phyloP scores from a whole-genome alignment of 208 protist genomes.

The Leishmania tropica region DNA sequence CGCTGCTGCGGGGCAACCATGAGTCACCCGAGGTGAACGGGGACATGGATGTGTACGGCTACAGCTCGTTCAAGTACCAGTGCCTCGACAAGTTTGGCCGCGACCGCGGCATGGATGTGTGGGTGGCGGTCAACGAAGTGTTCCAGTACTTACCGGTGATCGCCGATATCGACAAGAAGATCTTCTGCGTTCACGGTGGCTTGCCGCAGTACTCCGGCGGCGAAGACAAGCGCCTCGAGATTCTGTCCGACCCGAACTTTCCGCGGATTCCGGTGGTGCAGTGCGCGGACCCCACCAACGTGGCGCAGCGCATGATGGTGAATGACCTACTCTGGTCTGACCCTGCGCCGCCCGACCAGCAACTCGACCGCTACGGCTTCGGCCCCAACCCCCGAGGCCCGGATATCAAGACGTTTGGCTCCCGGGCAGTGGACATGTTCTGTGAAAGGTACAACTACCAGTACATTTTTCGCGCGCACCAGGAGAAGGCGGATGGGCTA shows the following conservation, averaged over 20 bases:
- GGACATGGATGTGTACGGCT: slow-evolving; percentile 92
- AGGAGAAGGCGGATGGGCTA: slow-evolving; percentile 91
- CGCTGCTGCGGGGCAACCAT: slow-evolving; percentile 93
- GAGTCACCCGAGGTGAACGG: slow-evolving; percentile 93
- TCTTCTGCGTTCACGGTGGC: slow-evolving; percentile 95
- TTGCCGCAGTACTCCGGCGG: slow-evolving; percentile 92
- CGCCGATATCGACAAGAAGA: slow-evolving; percentile 93
- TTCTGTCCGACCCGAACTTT: slow-evolving; percentile 83
- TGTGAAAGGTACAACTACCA: slow-evolving; percentile 92
- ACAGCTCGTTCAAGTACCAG: slow-evolving; percentile 93
- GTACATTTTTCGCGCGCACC: slow-evolving; percentile 94
- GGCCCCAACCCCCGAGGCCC: slow-evolving; percentile 88
- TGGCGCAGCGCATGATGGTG: slow-evolving; percentile 89
- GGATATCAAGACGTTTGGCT: slow-evolving; percentile 91
- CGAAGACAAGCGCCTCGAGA: slow-evolving; percentile 87
- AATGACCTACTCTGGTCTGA: slow-evolving; percentile 93
- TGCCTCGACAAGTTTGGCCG: slow-evolving; percentile 91
- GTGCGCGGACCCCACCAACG: slow-evolving; percentile 83
- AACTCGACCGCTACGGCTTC: slow-evolving; percentile 89
- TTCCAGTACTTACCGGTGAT: slow-evolving; percentile 94
- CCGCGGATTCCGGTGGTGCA: slow-evolving; percentile 87
- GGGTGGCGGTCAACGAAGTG: slow-evolving; percentile 90
- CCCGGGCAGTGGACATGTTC: slow-evolving; percentile 92
- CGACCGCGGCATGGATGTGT: slow-evolving; percentile 86
- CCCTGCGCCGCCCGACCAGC: slow-evolving; percentile 80